Percentiles rank a stretch among this genome's conserved stretches.
Conservation (phyloP, 257 asterid genomes). For the Eustoma russellianum region DNA sequence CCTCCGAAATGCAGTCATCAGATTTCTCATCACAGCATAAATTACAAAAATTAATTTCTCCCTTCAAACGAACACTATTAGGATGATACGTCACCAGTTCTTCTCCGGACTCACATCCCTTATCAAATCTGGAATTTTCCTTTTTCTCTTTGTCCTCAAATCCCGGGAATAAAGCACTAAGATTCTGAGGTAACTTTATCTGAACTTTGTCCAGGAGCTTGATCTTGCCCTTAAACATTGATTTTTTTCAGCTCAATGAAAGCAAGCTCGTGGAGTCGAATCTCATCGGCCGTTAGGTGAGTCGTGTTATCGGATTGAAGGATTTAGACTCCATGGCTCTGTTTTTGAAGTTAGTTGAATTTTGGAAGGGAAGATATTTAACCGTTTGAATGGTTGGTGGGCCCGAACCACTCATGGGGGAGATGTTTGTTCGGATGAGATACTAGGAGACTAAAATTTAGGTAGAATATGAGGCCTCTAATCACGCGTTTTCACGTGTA, state of each 20-base stretch:
- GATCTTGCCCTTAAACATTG: constrained; percentile 8
- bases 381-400: constrained; percentile 11
- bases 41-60: neutral
- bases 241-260: neutral
- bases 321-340: neutral
- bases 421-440: too few species aligned
- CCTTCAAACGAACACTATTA: neutral
- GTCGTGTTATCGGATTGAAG: too few species aligned
- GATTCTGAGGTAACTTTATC: constrained; percentile 4
- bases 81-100: constrained; percentile 14
- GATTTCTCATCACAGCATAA: neutral
- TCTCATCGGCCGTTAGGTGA: neutral
- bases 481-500: too few species aligned
- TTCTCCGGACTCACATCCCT: constrained; percentile 6
- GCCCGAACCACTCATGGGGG: too few species aligned
- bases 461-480: too few species aligned
- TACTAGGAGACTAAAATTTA: too few species aligned
- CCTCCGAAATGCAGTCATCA: neutral
- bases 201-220: constrained; percentile 6
- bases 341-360: neutral
- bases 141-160: constrained; percentile 1
- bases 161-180: constrained; percentile 6
- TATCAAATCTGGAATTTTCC: neutral
- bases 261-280: neutral
- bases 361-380: constrained; percentile 6